Evolutionary conservation across 2,329 filamentous ascomycete genomes (phyloP), one percentile per base, ranked within the genome.

Genomic region (Epicoccum sorghinum): DNA sequence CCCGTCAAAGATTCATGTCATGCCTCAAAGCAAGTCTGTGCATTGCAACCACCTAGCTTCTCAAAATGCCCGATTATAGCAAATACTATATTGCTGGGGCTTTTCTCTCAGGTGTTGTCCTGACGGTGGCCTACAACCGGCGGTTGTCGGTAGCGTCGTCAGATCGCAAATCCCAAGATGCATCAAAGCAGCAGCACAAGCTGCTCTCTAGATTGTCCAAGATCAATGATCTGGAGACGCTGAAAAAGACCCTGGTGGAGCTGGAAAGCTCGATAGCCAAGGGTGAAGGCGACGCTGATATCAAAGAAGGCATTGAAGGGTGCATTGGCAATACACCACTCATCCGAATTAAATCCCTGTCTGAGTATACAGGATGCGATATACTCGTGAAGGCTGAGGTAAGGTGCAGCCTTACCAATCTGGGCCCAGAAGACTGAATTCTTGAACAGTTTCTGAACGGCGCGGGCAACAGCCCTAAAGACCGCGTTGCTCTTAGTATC

Each of bases 291-390:
- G 48, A 39, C 10, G 67, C 60, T 27, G 66, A 70, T 24, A 85
- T 93, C 51, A 85, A 86, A 12, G 84, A 90, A 51, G 95, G 95
- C 14, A 90, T 99, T 56, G 92, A 96, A 74, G 90, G 88, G 40
- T 91, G 89, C 70, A 98, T 99, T 70, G 95, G 95, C 52, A 90
- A 96, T 75, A 99, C 95, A 12, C 93, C 93, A 1, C 82, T 99
- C 24, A 85, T 99, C 66, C 86, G 86, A 60, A 92, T 99, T 71
- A 89, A 87, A 63, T 93, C 90, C 33, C 83, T 99, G 23, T 96
- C 90, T 3, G 86, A 89, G 41, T 91, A 88, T 14, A 97, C 95
- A 4, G 92, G 92, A 18, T 92, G 95, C 68, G 87, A 87, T 36
- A 96, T 99, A 67, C 81, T 98, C 32, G 95, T 89, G 62, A 99